Percentiles rank a stretch among this genome's conserved stretches.
phyloP scores from a whole-genome alignment of 1,284 basidiomycete species.

The Golubevia pallescens region DNA sequence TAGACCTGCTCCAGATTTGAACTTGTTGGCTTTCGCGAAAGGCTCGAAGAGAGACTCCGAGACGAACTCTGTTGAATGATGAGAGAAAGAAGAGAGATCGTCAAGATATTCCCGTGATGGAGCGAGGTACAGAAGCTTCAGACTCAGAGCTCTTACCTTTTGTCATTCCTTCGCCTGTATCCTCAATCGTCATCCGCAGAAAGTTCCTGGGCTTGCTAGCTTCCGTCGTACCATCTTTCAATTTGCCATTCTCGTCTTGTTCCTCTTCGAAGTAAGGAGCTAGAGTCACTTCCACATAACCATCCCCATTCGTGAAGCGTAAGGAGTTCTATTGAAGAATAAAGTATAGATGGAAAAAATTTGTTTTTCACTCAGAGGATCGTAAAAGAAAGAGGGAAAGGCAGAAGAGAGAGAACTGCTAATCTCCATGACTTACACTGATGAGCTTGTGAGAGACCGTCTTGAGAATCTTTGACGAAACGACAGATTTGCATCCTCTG shows the following conservation, averaged over 20 bases:
- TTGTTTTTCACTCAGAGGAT: too few species aligned
- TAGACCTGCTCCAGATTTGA: conserved; percentile 27
- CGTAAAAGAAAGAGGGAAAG: background rate
- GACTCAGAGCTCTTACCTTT: conserved; percentile 9
- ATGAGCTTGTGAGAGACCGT: conserved; percentile 35
- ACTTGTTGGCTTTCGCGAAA: conserved; percentile 37
- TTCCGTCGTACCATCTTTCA: conserved; percentile 3
- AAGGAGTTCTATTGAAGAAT: conserved; percentile 19
- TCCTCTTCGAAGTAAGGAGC: conserved; percentile 11
- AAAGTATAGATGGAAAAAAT: too few species aligned
- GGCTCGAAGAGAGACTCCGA: conserved; percentile 30
- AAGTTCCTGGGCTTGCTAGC: conserved; percentile 10
- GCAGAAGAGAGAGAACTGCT: background rate
- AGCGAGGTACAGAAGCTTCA: too few species aligned
- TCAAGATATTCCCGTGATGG: too few species aligned
- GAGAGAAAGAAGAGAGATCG: background rate
- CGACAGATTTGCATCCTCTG: conserved; percentile 27
- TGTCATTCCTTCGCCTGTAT: conserved; percentile 41
- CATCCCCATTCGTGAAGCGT: conserved; percentile 30
- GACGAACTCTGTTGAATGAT: conserved; percentile 22
- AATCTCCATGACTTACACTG: conserved; percentile 3
- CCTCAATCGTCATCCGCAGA: conserved; percentile 30
- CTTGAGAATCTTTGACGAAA: conserved; percentile 16
- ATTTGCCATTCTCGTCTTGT: background rate
- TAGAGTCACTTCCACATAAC: conserved; percentile 32